A percentile compares a stretch with the other conserved stretches of the same genome.
Evolutionary conservation across 2,329 filamentous ascomycete species (phyloP).

Genomic region (Chalara sp.): DNA sequence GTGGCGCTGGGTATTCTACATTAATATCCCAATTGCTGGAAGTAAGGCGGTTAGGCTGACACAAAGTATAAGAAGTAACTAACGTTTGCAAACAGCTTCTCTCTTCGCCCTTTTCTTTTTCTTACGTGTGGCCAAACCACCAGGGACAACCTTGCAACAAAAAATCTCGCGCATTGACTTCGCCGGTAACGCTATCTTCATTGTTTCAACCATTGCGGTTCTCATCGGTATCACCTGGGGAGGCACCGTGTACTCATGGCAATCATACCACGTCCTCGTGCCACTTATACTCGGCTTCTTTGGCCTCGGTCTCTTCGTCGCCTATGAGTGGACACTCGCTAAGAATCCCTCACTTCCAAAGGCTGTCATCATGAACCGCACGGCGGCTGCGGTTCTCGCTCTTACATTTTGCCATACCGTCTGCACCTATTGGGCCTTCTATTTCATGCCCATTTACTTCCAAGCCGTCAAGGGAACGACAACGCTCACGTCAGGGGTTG

Average conservation of each 20-base stretch:
- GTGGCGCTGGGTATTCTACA: not conserved
- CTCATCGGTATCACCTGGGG: slow-evolving; percentile 28
- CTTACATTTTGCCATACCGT: not conserved
- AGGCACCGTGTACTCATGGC: slow-evolving; percentile 28
- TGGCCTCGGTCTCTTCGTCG: slow-evolving; percentile 18
- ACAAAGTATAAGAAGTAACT: not conserved
- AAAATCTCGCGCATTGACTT: not conserved
- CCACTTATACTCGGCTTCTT: slow-evolving; percentile 24
- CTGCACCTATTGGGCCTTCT: not conserved
- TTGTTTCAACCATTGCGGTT: not conserved
- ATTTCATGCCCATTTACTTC: too few relatives aligned
- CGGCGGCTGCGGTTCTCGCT: not conserved
- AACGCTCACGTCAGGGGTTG: not conserved
- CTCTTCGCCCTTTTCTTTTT: not conserved
- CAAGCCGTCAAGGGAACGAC: not conserved
- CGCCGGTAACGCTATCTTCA: not conserved
- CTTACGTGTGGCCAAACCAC: not conserved
- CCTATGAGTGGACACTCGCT: slow-evolving; percentile 13
- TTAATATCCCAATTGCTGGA: not conserved
- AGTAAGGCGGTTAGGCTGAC: not conserved
- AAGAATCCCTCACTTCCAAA: not conserved
- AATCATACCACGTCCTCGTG: slow-evolving; percentile 24
- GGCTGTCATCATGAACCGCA: not conserved
- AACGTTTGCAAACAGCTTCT: not conserved
- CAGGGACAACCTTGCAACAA: not conserved